phyloP scores from a whole-genome alignment of 2,329 filamentous ascomycete species.

The Coniella vitis region DNA sequence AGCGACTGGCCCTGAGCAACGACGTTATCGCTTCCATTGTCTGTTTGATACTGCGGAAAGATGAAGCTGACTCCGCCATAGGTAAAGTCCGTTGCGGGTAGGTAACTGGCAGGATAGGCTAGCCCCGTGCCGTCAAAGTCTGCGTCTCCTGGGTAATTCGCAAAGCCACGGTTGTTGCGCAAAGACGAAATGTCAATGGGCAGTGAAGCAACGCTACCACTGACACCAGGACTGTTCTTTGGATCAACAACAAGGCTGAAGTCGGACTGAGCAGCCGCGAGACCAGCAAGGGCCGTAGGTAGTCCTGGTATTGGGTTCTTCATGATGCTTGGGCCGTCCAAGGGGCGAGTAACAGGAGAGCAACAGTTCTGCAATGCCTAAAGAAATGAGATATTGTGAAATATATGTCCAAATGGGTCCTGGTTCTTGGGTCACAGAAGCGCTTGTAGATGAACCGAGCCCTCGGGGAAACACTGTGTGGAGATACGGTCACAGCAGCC shows the following conservation, averaged over 20 bases:
- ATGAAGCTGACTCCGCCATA: slow-evolving; percentile 17
- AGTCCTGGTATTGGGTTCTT: background rate
- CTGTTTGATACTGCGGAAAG: slow-evolving; percentile 14
- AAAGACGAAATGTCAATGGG: slow-evolving; percentile 15
- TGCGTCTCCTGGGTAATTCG: slow-evolving; percentile 14
- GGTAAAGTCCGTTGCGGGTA: slow-evolving; percentile 13
- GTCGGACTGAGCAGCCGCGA: background rate
- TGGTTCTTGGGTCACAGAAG: too few relatives aligned
- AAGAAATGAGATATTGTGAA: background rate
- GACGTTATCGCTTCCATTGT: slow-evolving; percentile 17
- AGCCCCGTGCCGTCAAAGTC: slow-evolving; percentile 18
- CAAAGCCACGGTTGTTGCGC: slow-evolving; percentile 17
- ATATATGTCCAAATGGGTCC: background rate
- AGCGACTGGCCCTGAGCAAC: slow-evolving; percentile 17
- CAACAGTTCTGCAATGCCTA: background rate
- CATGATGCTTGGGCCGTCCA: background rate
- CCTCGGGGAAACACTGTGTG: slow-evolving; percentile 1
- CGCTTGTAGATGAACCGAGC: slow-evolving; percentile 2
- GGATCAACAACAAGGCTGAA: slow-evolving; percentile 11
- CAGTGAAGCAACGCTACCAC: slow-evolving; percentile 2
- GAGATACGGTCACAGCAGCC: background rate
- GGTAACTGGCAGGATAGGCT: slow-evolving; percentile 16
- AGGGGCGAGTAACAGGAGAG: too few relatives aligned
- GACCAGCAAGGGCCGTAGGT: background rate
- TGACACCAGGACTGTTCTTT: slow-evolving; percentile 11